Evolutionary conservation across 129 eudicot genomes (phyloP).

Genomic region (Glebionis coronaria): DNA sequence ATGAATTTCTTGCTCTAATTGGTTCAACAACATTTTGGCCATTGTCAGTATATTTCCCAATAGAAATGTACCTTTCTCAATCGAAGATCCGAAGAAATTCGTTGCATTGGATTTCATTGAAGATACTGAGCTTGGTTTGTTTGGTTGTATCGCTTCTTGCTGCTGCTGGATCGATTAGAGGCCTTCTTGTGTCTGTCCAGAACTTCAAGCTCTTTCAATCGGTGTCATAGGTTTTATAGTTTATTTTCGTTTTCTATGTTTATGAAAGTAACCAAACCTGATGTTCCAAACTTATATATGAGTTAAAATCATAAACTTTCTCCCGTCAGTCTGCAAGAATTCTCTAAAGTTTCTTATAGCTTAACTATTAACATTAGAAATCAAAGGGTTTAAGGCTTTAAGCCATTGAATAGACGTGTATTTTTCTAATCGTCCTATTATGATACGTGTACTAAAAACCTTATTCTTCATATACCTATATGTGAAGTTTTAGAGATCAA

Average conservation of each 20-base stretch:
- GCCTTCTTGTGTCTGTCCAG: slow-evolving; percentile 37
- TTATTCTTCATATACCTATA: no score
- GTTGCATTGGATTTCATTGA: slow-evolving; percentile 39
- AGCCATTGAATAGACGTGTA: no score
- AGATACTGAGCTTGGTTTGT: slow-evolving; percentile 38
- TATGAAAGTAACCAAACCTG: no score
- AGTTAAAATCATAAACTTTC: no score
- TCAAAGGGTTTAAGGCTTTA: no score
- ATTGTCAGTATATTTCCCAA: slow-evolving; percentile 32
- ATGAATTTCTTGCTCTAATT: slow-evolving; percentile 55
- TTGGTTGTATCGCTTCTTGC: slow-evolving; percentile 51
- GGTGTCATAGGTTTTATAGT: slow-evolving; percentile 28
- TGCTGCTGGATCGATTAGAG: slow-evolving; percentile 54
- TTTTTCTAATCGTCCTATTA: no score
- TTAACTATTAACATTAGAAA: no score
- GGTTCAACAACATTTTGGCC: slow-evolving; percentile 67
- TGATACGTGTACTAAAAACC: no score
- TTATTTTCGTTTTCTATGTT: background rate
- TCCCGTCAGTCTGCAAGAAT: no score
- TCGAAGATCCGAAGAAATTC: slow-evolving; percentile 37
- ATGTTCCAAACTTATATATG: no score
- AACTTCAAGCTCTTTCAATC: slow-evolving; percentile 39
- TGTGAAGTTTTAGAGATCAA: no score
- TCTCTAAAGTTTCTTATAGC: no score
- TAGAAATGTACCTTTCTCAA: slow-evolving; percentile 60